phyloP scores from a whole-genome alignment of 306 rosid species.

The Ormosia semicastrata region DNA sequence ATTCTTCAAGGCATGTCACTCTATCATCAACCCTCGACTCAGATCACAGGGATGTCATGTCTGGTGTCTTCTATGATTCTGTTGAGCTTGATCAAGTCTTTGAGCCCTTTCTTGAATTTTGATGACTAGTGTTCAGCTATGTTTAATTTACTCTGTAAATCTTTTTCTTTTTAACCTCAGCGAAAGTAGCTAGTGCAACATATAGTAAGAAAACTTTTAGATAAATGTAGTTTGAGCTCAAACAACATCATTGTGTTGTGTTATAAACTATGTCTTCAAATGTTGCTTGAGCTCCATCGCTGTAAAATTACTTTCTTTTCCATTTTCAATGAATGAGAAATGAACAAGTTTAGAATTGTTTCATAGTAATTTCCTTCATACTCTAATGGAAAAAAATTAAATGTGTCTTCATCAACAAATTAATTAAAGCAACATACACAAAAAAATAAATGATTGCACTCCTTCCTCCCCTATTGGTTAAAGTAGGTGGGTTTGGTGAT shows the following conservation, averaged over 20 bases:
- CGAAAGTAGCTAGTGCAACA: neutral
- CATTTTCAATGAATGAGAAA: neutral
- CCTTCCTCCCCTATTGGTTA: too few relatives aligned
- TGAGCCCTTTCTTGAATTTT: neutral
- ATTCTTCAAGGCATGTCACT: neutral
- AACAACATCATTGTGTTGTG: too few relatives aligned
- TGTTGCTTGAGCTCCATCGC: neutral
- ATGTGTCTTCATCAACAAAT: neutral
- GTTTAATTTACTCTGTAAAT: neutral
- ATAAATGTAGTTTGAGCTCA: neutral
- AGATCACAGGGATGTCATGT: neutral
- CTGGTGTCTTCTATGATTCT: conserved; percentile 12
- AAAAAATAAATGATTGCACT: too few relatives aligned
- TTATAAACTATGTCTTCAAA: neutral
- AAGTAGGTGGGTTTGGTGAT: neutral
- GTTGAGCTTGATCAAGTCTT: conserved; percentile 5
- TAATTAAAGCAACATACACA: neutral
- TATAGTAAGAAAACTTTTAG: neutral
- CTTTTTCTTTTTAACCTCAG: neutral
- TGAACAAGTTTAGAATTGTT: neutral
- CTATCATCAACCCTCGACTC: conserved; percentile 32
- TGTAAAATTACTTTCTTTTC: conserved; percentile 10
- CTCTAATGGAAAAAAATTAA: neutral
- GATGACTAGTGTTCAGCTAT: neutral
- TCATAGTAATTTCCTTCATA: neutral